Evolutionary conservation across 495 filamentous ascomycete genomes (phyloP), one percentile per base, ranked within the genome.

Genomic region (Xylona heveae): DNA sequence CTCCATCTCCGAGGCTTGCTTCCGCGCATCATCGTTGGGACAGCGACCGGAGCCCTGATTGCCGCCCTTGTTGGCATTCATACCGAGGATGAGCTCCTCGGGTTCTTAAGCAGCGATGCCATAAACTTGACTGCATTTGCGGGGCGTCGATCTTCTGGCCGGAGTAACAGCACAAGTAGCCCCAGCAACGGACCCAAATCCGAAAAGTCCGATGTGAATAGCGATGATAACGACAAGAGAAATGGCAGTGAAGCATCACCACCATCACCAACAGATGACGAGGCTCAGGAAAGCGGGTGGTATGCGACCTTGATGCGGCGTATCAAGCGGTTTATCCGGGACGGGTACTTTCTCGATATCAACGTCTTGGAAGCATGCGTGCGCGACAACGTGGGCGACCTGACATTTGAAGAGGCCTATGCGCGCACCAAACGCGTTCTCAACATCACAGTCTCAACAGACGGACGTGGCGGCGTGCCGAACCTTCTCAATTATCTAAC

Each of bases 321-420:
- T 28, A 39, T 78, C 10, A 55, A 50, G 29, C 61, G 81, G 31
- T 82, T 81, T 35, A 44, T 73, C 29, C 53, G 52, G 21, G 73
- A 79, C 38, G 85, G 85, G 2, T 74, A 90, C 44, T 78, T 93
- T 40, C 60, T 92, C 24, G 81, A 94, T 50, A 67, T 75, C 2
- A 68, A 64, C 30, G 68, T 90, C 14, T 52, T 95, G 27, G 83
- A 91, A 45, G 70, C 85, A 32, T 88, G 80, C 43, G 78, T 93
- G 2, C 62, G 75, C 18, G 68, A 71, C 7, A 91, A 93, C 42
- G 68, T 93, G 3, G 84, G 81, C 5, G 78, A 91, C 41, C 46
- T 93, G 14, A 95, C 84, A 0, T 95, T 95, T 42, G 80, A 93
- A 54, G 85, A 94, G 50, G 85, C 85, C 2, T 93, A 85, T 46